Conservation (phyloP, 176 grass and related monocot genomes). For the Bromus sterilis region DNA sequence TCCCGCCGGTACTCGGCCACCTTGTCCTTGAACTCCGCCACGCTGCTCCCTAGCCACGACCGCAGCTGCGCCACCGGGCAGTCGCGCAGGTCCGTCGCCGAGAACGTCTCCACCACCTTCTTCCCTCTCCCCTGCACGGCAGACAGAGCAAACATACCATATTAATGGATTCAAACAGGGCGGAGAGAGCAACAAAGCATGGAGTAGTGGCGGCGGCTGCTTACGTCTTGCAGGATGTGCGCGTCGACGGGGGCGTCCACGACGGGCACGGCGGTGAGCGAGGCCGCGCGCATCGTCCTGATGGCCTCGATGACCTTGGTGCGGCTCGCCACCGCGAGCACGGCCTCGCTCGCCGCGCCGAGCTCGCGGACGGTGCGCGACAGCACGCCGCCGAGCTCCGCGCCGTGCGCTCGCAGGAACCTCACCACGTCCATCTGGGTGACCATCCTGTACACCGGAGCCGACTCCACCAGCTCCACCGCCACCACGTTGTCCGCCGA, state of each 20-base stretch:
- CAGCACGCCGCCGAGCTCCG: slow-evolving; percentile 43
- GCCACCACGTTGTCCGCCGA: slow-evolving; percentile 32
- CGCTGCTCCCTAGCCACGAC: slow-evolving; percentile 39
- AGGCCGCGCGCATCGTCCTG: slow-evolving; percentile 54
- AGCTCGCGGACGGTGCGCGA: slow-evolving; percentile 41
- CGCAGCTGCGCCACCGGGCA: slow-evolving; percentile 50
- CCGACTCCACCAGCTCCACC: slow-evolving; percentile 60
- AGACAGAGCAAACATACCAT: neutral
- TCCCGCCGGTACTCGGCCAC: slow-evolving; percentile 11
- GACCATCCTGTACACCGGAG: slow-evolving; percentile 74
- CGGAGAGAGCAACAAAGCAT: neutral
- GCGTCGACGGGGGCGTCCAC: slow-evolving; percentile 19
- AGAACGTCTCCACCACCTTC: slow-evolving; percentile 67
- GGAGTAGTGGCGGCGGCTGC: neutral
- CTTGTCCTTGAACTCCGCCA: slow-evolving; percentile 71
- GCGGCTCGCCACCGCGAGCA: slow-evolving; percentile 40
- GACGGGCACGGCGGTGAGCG: slow-evolving; percentile 75
- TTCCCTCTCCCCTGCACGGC: slow-evolving; percentile 53
- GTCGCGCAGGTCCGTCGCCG: slow-evolving; percentile 57
- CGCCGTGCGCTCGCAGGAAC: slow-evolving; percentile 40
- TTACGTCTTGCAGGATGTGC: slow-evolving; percentile 42
- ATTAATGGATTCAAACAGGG: neutral
- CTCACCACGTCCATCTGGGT: slow-evolving; percentile 87
- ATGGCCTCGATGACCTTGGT: slow-evolving; percentile 57
- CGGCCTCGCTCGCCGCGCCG: slow-evolving; percentile 50